Evolutionary conservation across 1,139 yeast species (phyloP).

Genomic region (Lodderomyces elongisporus): DNA sequence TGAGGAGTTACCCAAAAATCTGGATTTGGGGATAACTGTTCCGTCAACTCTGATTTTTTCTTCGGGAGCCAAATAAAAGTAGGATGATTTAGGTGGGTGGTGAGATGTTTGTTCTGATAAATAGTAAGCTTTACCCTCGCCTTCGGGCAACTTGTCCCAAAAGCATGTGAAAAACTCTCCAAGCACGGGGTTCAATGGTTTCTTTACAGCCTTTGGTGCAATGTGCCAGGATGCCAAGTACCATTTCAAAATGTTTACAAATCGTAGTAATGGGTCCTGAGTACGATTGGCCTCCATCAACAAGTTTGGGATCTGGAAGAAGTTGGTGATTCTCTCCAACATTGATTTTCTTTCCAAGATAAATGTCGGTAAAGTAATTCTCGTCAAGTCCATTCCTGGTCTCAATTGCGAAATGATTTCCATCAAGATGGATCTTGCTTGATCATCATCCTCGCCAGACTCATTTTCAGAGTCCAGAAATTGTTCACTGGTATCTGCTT

Average conservation of each 20-base stretch:
- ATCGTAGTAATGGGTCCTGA: conserved; percentile 59
- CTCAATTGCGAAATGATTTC: conserved; percentile 87
- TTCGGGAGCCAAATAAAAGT: conserved; percentile 82
- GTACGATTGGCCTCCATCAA: conserved; percentile 63
- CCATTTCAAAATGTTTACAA: conserved; percentile 74
- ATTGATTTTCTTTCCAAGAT: conserved; percentile 91
- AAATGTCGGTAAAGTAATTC: conserved; percentile 91
- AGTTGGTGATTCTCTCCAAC: conserved; percentile 93
- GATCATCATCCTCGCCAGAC: conserved; percentile 69
- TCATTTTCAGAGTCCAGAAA: conserved; percentile 6
- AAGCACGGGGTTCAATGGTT: conserved; percentile 89
- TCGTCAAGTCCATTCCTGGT: conserved; percentile 85
- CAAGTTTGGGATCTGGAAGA: conserved; percentile 75
- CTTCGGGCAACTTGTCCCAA: conserved; percentile 59
- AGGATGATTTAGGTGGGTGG: conserved; percentile 97
- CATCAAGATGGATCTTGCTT: conserved; percentile 78
- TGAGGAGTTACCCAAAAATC: conserved; percentile 89
- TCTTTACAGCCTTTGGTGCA: conserved; percentile 96
- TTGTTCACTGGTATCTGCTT: not conserved
- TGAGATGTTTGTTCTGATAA: conserved; percentile 93
- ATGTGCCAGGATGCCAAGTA: conserved; percentile 96
- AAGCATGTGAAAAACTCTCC: conserved; percentile 89
- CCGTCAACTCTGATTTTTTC: conserved; percentile 85
- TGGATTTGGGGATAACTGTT: conserved; percentile 76
- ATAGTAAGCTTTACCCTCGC: conserved; percentile 65